Base-by-base conservation (phyloP, 73 alveolate genomes). In the Symbiodinium natans region DNA sequence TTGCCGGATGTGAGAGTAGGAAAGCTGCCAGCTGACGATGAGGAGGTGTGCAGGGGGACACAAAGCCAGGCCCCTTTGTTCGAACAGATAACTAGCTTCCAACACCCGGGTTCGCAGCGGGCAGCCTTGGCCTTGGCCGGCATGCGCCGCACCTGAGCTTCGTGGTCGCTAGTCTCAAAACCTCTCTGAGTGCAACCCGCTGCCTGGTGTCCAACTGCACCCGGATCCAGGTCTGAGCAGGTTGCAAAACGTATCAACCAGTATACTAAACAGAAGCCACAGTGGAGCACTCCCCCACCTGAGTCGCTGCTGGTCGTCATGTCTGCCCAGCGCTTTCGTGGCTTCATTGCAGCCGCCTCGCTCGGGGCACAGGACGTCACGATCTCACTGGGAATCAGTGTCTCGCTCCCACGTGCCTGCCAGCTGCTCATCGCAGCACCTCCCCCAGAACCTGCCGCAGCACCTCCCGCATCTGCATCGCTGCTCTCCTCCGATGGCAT, bases 231-330 rank as follows among this genome's bases (percentile, higher is more conserved):
- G 80, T 63, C 80, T 63, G 80, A 63, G n/a, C n/a, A n/a, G n/a
- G n/a, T n/a, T n/a, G n/a, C n/a, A n/a, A n/a, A n/a, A n/a, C n/a
- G n/a, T n/a, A n/a, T n/a, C n/a, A n/a, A n/a, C n/a, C n/a, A n/a
- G n/a, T n/a, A n/a, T n/a, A 63, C 21, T 46, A 6, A 46, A 13
- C 21, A 13, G 13, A 46, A 9, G 59, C 13, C 59, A 46, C 59
- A 46, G 13, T 46, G 13, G 59, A 46, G 59, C 59, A 6, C 13
- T 46, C 59, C 59, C 13, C 6, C 21, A 46, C 96, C 96, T 63
- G 96, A 90, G 82, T 90, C 96, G 75, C 96, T 90, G 87, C 96
- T 90, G 75, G 87, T 71, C 36, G 86, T 90, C 96, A 90, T 90
- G 63, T 90, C 96, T 3, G 96, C 96, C 96, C 96, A 90, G 27